phyloP scores from a whole-genome alignment of 1,139 yeast genomes.

The Candida sp. region DNA sequence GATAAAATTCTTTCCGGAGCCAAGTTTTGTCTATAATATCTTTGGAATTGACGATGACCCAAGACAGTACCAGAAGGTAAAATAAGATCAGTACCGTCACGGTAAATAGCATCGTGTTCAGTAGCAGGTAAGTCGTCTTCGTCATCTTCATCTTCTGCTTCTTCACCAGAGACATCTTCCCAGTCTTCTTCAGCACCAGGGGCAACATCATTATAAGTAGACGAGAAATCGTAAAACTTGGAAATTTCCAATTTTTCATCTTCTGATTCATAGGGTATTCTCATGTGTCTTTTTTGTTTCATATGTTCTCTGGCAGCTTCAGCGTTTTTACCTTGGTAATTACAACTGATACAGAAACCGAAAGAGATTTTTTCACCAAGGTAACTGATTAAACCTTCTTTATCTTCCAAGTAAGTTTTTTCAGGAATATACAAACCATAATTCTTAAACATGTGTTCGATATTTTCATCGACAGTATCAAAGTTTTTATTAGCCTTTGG shows the following conservation, averaged over 20 bases:
- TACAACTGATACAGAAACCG: conserved; percentile 84
- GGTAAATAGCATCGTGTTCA: conserved; percentile 32
- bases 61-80: conserved; percentile 84
- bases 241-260: conserved; percentile 79
- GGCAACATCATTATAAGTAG: conserved; percentile 46
- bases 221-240: conserved; percentile 81
- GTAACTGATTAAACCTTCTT: conserved; percentile 68
- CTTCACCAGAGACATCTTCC: conserved; percentile 48
- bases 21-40: conserved; percentile 80
- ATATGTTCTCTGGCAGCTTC: conserved; percentile 93
- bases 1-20: conserved; percentile 69
- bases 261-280: conserved; percentile 82
- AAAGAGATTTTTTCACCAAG: conserved; percentile 81
- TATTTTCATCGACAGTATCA: conserved; percentile 53
- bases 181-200: conserved; percentile 26
- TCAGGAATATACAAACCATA: conserved; percentile 93
- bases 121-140: conserved; percentile 41
- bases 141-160: conserved; percentile 33
- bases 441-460: conserved; percentile 68
- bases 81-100: conserved; percentile 71
- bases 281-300: conserved; percentile 80
- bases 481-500: conserved; percentile 41
- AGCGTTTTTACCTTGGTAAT: conserved; percentile 75
- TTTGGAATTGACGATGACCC: conserved; percentile 85
- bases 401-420: conserved; percentile 60